Evolutionary conservation across 495 filamentous ascomycete genomes (phyloP), one percentile per base, ranked within the genome.

Genomic region (Lichina pygmaea): DNA sequence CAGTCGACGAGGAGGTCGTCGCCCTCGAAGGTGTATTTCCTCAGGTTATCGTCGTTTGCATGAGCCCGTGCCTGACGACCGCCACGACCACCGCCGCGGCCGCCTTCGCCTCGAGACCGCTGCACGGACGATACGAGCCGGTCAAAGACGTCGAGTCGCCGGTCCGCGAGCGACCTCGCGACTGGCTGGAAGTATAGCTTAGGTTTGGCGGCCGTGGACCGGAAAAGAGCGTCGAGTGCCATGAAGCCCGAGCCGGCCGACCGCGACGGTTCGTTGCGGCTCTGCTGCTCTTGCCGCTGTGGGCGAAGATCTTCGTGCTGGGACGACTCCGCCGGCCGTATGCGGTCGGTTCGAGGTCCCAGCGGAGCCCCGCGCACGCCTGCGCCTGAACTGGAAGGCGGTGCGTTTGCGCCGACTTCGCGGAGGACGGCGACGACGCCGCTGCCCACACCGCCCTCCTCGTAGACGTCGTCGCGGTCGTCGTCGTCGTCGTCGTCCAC

Each of bases 21-120:
- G 46, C 78, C 65, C 60, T 91, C 81, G 53, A 92, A 93, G 0
- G 73, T 77, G 56, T 78, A 86, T 33, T 80, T 66, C 43, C 78
- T 70, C 57, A 74, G 73, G 24, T 81, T 72, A 39, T 72, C 72
- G 11, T 37, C 10, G n/a, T 34, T 49, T 39, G 72, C 72, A 31
- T 71, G 61, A 36, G 63, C 56, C 8, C 56, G 24, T 24, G 24
- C 24, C 2, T 4, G 2, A 32, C 24, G 24, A 42, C 44, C 33
- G 49, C 34, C 37, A 32, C 42, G 6, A 54, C 57, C 56, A 36
- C 56, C 64, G 51, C 40, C 61, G 55, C 49, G 55, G 49, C 50
- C 58, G 55, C 53, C 62, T 12, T 43, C 40, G 52, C 67, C 53
- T 60, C 72, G 36, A 39, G 10, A 15, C 11, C 2, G 3, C 3